Percentiles rank a stretch among this genome's conserved stretches.
These are phyloP conservation scores for Chimonanthus salicifolius DNA, from an alignment of 164 flowering plant species.

Conservation along the genomic window DNA sequence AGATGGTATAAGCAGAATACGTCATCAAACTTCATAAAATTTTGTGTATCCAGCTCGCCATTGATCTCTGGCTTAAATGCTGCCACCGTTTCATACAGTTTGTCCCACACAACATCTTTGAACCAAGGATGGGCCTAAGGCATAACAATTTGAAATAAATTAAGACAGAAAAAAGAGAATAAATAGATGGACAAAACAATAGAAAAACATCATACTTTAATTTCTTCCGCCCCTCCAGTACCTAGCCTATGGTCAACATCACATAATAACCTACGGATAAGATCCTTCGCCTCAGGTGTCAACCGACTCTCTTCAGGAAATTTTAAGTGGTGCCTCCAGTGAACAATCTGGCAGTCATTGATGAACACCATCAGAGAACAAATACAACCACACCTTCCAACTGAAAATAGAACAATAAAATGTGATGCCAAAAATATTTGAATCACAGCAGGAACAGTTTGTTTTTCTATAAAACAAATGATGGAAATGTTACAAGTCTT, in stretches of 20 bases:
- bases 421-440: background rate
- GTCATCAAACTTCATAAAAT: slow-evolving; percentile 92
- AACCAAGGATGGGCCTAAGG: slow-evolving; percentile 97
- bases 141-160: background rate
- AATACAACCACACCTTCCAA: background rate
- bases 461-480: background rate
- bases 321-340: slow-evolving; percentile 80
- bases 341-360: slow-evolving; percentile 60
- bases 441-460: background rate
- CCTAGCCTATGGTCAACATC: slow-evolving; percentile 66
- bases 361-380: background rate
- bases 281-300: slow-evolving; percentile 83
- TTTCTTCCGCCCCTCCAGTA: slow-evolving; percentile 64
- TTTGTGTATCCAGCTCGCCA: slow-evolving; percentile 95
- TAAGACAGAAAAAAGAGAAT: background rate
- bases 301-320: slow-evolving; percentile 85
- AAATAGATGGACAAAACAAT: background rate
- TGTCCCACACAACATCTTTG: slow-evolving; percentile 77
- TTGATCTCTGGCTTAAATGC: slow-evolving; percentile 89
- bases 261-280: slow-evolving; percentile 48
- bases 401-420: background rate
- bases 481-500: background rate
- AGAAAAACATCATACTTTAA: slow-evolving; percentile 46
- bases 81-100: slow-evolving; percentile 81
- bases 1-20: slow-evolving; percentile 24